phyloP scores from a whole-genome alignment of 768 basidiomycete genomes.

The Macrolepiota albuminosa region DNA sequence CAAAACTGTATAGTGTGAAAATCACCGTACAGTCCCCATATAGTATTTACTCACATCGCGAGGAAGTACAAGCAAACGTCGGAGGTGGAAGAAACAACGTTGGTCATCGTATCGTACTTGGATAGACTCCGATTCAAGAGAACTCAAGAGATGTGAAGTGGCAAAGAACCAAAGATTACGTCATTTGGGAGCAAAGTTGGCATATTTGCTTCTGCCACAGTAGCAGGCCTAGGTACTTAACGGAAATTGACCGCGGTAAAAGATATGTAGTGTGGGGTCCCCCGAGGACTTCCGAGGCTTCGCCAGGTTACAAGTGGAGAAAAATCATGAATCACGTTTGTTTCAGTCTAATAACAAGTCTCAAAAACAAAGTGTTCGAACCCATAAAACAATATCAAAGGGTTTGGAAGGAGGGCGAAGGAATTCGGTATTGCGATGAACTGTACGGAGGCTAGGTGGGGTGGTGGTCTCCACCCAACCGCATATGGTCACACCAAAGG shows the following conservation, averaged over 20 bases:
- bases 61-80: conserved; percentile 2
- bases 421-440: too few species aligned
- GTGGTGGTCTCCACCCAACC: too few species aligned
- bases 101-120: not conserved
- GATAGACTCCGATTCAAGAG: not conserved
- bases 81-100: not conserved
- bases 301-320: not conserved
- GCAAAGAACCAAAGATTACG: not conserved
- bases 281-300: not conserved
- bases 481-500: too few species aligned
- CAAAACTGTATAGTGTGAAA: not conserved
- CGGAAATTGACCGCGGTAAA: not conserved
- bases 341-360: not conserved
- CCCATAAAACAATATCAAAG: too few species aligned
- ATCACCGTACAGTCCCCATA: not conserved
- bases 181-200: not conserved
- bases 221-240: too few species aligned
- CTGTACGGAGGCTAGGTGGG: too few species aligned
- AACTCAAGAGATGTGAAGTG: not conserved
- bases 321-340: not conserved
- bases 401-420: too few species aligned
- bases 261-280: not conserved
- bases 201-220: not conserved
- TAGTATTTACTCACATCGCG: not conserved
- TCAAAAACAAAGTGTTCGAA: too few species aligned